Conservation (phyloP, 1,139 yeast species). For the Maudiozyma humilis region DNA sequence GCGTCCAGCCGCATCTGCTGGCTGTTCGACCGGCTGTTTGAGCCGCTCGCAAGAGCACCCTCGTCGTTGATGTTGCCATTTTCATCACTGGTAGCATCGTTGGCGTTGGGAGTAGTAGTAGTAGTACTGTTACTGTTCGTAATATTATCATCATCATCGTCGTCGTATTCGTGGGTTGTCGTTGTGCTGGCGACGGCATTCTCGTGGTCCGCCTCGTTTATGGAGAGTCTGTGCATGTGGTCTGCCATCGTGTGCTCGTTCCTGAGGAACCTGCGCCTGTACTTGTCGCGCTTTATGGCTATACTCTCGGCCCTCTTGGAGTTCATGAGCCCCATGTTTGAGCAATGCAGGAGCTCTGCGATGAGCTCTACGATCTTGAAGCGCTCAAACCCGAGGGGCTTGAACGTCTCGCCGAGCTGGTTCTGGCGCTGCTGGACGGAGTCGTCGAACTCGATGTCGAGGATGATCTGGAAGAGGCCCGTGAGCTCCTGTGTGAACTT, state of each 20-base stretch:
- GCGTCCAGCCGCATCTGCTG: slow-evolving; percentile 3
- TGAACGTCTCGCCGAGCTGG: slow-evolving; percentile 33
- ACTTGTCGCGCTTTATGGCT: slow-evolving; percentile 65
- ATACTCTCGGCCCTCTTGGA: slow-evolving; percentile 76
- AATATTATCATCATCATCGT: slow-evolving; percentile 5
- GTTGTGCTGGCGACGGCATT: too few species aligned
- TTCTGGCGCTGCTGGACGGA: slow-evolving; percentile 16
- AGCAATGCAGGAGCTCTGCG: slow-evolving; percentile 91
- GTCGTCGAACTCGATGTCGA: slow-evolving; percentile 16
- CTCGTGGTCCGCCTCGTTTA: slow-evolving; percentile 10
- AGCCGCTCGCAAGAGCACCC: too few species aligned
- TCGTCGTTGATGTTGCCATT: slow-evolving; percentile 14
- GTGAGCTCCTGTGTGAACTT: slow-evolving; percentile 29
- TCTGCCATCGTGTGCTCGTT: not conserved
- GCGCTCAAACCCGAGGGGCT: slow-evolving; percentile 91
- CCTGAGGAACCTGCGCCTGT: slow-evolving; percentile 35
- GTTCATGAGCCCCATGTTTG: slow-evolving; percentile 89
- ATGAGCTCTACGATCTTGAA: slow-evolving; percentile 90
- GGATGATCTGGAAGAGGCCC: slow-evolving; percentile 39
- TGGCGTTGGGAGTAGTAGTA: too few species aligned
- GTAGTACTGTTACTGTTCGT: slow-evolving; percentile 7
- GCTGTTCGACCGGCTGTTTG: slow-evolving; percentile 7
- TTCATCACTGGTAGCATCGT: slow-evolving; percentile 10
- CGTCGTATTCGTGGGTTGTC: too few species aligned
- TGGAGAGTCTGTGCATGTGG: slow-evolving; percentile 5